A percentile compares a stretch with the other conserved stretches of the same genome.
phyloP scores from a whole-genome alignment of 2,329 filamentous ascomycete species.

The Colletotrichum destructivum region DNA sequence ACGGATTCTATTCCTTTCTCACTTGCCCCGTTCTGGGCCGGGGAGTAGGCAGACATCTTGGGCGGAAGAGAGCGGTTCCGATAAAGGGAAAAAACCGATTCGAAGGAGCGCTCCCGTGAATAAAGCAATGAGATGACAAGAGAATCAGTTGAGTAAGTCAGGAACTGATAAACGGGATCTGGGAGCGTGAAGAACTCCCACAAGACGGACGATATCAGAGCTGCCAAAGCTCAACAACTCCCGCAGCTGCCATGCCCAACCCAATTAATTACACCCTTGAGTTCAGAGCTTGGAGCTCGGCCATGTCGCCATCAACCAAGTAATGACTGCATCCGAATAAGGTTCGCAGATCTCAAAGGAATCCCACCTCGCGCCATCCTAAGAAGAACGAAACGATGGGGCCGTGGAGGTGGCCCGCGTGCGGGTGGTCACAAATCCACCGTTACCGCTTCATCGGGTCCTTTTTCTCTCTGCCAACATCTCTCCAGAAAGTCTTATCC shows the following conservation, averaged over 20 bases:
- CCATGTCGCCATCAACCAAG: background rate
- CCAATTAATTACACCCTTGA: no score
- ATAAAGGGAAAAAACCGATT: background rate
- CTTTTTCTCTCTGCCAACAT: no score
- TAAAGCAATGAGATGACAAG: background rate
- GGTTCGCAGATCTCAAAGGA: constrained; percentile 24
- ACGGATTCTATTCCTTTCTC: constrained; percentile 14
- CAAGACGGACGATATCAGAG: background rate
- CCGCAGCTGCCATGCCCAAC: background rate
- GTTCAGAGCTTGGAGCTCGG: background rate
- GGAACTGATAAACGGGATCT: no score
- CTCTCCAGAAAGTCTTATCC: no score
- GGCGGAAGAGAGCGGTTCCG: background rate
- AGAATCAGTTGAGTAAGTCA: background rate
- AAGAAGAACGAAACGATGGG: constrained; percentile 14
- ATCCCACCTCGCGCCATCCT: constrained; percentile 28
- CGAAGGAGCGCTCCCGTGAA: background rate
- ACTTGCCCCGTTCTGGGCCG: constrained; percentile 7
- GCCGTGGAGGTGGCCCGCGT: background rate
- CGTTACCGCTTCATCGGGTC: background rate
- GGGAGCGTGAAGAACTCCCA: background rate
- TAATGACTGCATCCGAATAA: background rate
- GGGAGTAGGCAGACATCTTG: constrained; percentile 15
- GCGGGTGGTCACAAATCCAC: no score
- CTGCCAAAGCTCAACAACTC: background rate